Evolutionary conservation across 1,284 basidiomycete species (phyloP), one percentile per base, ranked within the genome.

Genomic region (Fomitopsis betulina): DNA sequence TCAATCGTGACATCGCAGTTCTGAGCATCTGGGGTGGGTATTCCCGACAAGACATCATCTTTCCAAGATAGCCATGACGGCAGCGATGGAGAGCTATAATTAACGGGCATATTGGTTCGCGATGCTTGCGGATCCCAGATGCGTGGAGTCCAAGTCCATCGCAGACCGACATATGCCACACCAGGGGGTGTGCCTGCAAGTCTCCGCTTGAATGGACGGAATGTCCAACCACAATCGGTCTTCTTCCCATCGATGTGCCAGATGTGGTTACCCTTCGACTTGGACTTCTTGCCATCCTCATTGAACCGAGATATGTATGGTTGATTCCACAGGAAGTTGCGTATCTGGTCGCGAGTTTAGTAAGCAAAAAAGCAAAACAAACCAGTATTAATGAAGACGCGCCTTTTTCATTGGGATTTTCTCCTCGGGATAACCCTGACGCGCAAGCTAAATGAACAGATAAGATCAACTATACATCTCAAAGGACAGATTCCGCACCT

Each of bases 261-360:
- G 64, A 99, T 97, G 70, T 99, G 96, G 74, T 99, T 99, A 55
- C 97, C 97, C 79, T 98, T 98, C 55, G 94, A 96, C 76, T 99
- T 99, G 35, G 96, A 93, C 77, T 99, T 99, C 75, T 98, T 98
- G 37, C 95, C 97, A 72, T 99, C 97, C 69, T 98, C 95, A 72
- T 99, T 99, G 82, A 96, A 99, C 30, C 97, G 91, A 49, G 96
- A 91, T 69, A 99, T 99, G 69, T 91, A 91, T 25, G 91, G 89
- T 65, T 91, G 88, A 64, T 79, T 90, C 97, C 97, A 99, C 51
- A 99, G 84, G 76, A 97, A 99, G 69, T 94, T 93, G 66, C 96
- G 93, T 74, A 98, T 89, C 90, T 96, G 35, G 13, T 73, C 62
- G 79, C 78, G 66, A 74, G 53, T 51, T 27, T 23, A 49, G 55